A percentile compares a stretch with the other conserved stretches of the same genome.
These are phyloP conservation scores for Cercospora sp. DNA, from an alignment of 2,329 filamentous ascomycete species.

Conservation along the genomic window DNA sequence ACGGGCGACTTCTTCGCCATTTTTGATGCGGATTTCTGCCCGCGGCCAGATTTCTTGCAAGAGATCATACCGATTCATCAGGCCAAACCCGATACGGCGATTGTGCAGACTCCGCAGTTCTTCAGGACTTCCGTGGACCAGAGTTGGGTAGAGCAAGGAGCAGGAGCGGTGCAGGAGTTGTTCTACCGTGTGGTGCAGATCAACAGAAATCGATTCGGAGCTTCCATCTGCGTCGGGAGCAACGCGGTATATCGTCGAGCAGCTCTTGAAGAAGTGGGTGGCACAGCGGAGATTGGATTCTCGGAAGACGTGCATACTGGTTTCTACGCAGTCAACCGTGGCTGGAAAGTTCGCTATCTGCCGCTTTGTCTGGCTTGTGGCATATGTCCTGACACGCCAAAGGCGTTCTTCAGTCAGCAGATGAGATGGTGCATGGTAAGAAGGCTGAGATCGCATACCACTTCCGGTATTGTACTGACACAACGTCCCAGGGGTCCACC, in stretches of 20 bases:
- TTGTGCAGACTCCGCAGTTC: conserved; percentile 48
- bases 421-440: conserved; percentile 46
- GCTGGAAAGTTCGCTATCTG: conserved; percentile 48
- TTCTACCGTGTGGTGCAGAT: conserved; percentile 49
- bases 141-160: conserved; percentile 49
- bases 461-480: neutral
- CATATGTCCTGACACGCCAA: conserved; percentile 47
- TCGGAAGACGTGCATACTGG: conserved; percentile 50
- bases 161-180: conserved; percentile 46
- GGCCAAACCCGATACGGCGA: conserved; percentile 43
- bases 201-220: conserved; percentile 46
- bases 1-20: conserved; percentile 46
- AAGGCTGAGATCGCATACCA: neutral
- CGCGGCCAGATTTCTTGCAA: conserved; percentile 44
- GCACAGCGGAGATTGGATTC: conserved; percentile 47
- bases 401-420: conserved; percentile 48
- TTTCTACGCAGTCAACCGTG: conserved; percentile 46
- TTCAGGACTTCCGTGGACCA: conserved; percentile 44
- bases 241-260: conserved; percentile 46
- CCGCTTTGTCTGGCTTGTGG: conserved; percentile 47
- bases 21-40: conserved; percentile 49
- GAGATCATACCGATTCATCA: conserved; percentile 46
- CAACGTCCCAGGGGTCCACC: conserved; percentile 37
- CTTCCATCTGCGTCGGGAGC: conserved; percentile 47
- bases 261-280: conserved; percentile 45